phyloP scores from a whole-genome alignment of 805 yeast genomes.

The Saccharomycopsis sp. region DNA sequence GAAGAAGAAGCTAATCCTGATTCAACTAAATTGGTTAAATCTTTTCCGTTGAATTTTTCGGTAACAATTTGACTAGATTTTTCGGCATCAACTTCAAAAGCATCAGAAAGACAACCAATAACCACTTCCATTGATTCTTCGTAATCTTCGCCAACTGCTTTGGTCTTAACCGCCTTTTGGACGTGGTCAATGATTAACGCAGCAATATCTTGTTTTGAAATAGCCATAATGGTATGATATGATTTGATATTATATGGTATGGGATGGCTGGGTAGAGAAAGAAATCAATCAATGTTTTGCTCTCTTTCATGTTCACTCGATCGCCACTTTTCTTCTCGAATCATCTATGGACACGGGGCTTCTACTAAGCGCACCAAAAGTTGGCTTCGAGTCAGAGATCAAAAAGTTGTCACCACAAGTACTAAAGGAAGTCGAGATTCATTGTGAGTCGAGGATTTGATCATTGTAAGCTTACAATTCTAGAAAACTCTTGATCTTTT shows the following conservation, averaged over 20 bases:
- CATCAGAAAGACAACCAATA: conserved; percentile 82
- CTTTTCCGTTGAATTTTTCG: conserved; percentile 36
- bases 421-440: too few species aligned
- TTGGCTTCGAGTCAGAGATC: too few species aligned
- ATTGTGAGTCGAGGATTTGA: too few species aligned
- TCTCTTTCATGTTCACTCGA: too few species aligned
- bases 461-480: too few species aligned
- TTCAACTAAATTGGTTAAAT: conserved; percentile 36
- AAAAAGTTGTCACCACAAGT: too few species aligned
- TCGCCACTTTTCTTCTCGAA: neutral
- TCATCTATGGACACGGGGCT: neutral
- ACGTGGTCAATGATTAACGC: conserved; percentile 67
- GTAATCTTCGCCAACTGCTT: conserved; percentile 65
- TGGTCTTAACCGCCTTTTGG: conserved; percentile 43
- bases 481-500: too few species aligned
- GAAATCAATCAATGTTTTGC: too few species aligned
- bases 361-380: too few species aligned
- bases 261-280: too few species aligned
- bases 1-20: conserved; percentile 21
- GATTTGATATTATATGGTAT: too few species aligned
- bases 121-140: conserved; percentile 90
- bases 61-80: conserved; percentile 27
- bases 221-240: conserved; percentile 32
- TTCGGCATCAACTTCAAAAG: conserved; percentile 58
- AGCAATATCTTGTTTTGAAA: conserved; percentile 55